Evolutionary conservation across 139 green algal genomes (phyloP).

Genomic region (Chlorella ohadii): DNA sequence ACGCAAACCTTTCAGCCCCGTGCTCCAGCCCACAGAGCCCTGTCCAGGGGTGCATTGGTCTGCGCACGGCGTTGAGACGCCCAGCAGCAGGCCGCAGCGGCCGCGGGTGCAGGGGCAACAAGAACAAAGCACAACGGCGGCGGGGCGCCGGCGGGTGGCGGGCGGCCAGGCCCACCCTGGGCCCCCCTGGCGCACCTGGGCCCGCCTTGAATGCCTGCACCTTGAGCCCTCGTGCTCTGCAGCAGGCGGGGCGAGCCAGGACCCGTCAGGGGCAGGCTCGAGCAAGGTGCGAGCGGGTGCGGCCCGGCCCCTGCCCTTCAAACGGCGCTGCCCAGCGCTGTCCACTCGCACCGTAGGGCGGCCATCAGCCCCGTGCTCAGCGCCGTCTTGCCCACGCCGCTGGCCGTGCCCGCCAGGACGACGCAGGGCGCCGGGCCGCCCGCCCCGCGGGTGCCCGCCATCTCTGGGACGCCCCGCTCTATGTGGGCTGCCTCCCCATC

Average conservation of each 20-base stretch:
- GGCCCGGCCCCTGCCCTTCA: no score
- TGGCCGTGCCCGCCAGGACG: conserved; percentile 77
- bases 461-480: no score
- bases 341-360: conserved; percentile 59
- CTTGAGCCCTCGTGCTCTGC: conserved; percentile 55
- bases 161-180: no score
- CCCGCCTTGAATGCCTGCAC: conserved; percentile 87
- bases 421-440: conserved; percentile 37
- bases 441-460: no score
- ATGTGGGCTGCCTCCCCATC: no score
- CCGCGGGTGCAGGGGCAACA: neutral
- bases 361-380: conserved; percentile 75
- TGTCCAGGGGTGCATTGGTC: no score
- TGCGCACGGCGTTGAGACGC: no score
- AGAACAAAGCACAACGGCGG: no score
- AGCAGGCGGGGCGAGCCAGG: neutral
- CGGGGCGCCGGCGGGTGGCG: neutral
- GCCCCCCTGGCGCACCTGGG: conserved; percentile 56
- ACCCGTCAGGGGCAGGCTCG: no score
- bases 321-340: neutral
- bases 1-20: no score
- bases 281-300: no score
- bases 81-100: neutral
- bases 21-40: no score
- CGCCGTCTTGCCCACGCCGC: conserved; percentile 85